phyloP scores from a whole-genome alignment of 2,329 filamentous ascomycete genomes.

The Apiospora phragmitis region DNA sequence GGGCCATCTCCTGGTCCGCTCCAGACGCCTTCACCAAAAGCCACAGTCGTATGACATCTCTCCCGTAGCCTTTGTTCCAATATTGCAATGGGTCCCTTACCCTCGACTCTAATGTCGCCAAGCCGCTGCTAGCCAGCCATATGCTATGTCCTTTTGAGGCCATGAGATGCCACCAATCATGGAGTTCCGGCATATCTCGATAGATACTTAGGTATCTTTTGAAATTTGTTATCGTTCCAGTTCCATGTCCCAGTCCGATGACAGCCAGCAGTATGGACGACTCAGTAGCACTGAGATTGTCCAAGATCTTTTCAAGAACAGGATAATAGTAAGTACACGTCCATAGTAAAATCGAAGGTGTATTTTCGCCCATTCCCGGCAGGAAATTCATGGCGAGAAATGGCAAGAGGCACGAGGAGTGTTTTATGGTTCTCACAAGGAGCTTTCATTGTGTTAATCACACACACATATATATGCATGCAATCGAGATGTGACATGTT shows the following conservation, averaged over 20 bases:
- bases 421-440: not conserved
- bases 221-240: not conserved
- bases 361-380: not conserved
- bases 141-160: not conserved
- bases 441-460: not conserved
- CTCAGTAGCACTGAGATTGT: not conserved
- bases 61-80: not conserved
- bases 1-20: not conserved
- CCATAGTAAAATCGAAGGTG: not conserved
- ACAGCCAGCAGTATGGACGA: not conserved
- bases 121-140: not conserved
- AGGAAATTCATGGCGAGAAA: not conserved
- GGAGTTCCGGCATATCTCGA: not conserved
- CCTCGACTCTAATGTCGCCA: not conserved
- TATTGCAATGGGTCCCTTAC: not conserved
- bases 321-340: not conserved
- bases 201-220: not conserved
- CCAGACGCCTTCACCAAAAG: not conserved
- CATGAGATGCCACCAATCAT: not conserved
- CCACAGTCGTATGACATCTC: not conserved
- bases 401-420: not conserved
- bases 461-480: not conserved
- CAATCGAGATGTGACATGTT: not conserved
- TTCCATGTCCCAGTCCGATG: not conserved
- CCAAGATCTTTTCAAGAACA: not conserved